Evolutionary conservation across 2,329 filamentous ascomycete genomes (phyloP), one percentile per base, ranked within the genome.

Genomic region (Zymoseptoria ardabiliae): DNA sequence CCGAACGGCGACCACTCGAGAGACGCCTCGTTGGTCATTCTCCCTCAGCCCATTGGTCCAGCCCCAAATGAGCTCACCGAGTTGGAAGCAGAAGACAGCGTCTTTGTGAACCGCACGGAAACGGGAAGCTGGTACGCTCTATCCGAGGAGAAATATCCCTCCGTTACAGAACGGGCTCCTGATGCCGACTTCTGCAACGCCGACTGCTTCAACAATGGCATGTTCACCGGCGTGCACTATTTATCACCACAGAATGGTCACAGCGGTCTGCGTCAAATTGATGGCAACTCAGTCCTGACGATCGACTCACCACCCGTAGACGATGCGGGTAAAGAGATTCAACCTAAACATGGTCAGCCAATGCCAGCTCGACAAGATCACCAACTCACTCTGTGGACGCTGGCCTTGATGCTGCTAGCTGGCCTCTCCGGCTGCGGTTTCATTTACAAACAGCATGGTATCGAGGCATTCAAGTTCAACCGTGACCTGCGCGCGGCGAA

Each of bases 41-140:
- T 99, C 4, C 90, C 93, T 1, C 94, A 97, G 70, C 94, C 94
- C 0, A 85, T 21, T 85, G 90, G 66, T 86, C 85, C 41, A 72
- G 78, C 56, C 66, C 77, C 28, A 62, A 72, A 57, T 35, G 67
- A 66, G 9, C 59, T 66, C 35, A 56, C 58, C 11, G 62, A 58
- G 13, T 61, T 66, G 1, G 70, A 73, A 17, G 73, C 76, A 25
- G 69, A 69, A 17, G 74, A 78, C 51, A 72, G 74, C 59, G 73
- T 97, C 0, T 96, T 94, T 70, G 81, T 97, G 60, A 96, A 97
- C 71, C 88, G 87, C 66, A 97, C 92, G 1, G 84, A 89, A 58
- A 79, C 81, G n/a, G 93, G 92, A 28, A 89, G 89, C 61, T 97
- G 93, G 91, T 99, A 93, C 73, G 94, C 92, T 30, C 82, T 97